Percentiles rank a stretch among this genome's conserved stretches.
Evolutionary conservation across 345 rosid species (phyloP).

Genomic region (Populus pruinosa): DNA sequence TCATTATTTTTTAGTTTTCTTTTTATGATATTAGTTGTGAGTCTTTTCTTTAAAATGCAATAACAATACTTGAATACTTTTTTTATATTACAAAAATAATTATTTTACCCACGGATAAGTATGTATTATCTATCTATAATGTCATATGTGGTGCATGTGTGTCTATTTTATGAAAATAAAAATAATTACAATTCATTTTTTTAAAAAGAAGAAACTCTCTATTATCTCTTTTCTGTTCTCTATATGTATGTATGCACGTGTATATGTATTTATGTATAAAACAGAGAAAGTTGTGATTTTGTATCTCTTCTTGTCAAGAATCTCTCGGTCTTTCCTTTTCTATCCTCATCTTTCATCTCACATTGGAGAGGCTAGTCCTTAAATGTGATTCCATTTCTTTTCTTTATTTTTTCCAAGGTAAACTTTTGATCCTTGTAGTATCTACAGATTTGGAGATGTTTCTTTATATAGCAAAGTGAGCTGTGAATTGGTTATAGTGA

Average conservation of each 20-base stretch:
- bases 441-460: background rate
- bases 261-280: background rate
- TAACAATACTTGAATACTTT: too few species aligned
- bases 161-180: background rate
- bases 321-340: conserved; percentile 30
- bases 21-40: too few species aligned
- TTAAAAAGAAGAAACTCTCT: too few species aligned
- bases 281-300: conserved; percentile 49
- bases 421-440: background rate
- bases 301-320: conserved; percentile 36
- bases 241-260: background rate
- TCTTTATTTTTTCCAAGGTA: background rate
- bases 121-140: too few species aligned
- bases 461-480: background rate
- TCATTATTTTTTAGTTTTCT: too few species aligned
- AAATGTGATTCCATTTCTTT: background rate
- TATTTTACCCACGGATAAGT: too few species aligned
- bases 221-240: background rate
- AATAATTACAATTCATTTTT: background rate
- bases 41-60: too few species aligned
- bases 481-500: background rate
- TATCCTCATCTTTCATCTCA: conserved; percentile 6
- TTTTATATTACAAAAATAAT: too few species aligned
- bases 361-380: conserved; percentile 14
- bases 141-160: too few species aligned